Conservation (phyloP, 495 filamentous ascomycete species). For the Aspergillus steynii region DNA sequence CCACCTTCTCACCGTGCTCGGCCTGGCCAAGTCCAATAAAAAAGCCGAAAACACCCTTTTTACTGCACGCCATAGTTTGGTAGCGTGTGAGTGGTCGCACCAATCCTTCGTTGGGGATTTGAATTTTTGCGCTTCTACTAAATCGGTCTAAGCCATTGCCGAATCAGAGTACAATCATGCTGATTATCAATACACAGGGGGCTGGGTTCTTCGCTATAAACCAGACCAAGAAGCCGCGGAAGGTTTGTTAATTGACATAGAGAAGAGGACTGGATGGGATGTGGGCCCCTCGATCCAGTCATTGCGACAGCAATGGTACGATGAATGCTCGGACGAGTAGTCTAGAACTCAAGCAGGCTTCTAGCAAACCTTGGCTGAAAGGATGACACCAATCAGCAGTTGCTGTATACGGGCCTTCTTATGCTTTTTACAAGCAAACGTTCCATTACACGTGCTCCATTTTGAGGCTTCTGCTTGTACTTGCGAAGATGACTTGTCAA, state of each 20-base stretch:
- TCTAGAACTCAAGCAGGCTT: not conserved
- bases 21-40: constrained; percentile 30
- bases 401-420: not conserved
- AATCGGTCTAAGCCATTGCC: too few relatives aligned
- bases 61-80: constrained; percentile 32
- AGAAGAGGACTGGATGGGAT: constrained; percentile 34
- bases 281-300: constrained; percentile 25
- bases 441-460: not conserved
- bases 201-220: constrained; percentile 29
- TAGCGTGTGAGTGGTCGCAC: constrained; percentile 22
- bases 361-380: not conserved
- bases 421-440: not conserved
- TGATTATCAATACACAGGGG: constrained; percentile 18
- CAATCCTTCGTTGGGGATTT: not conserved
- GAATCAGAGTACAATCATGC: not conserved
- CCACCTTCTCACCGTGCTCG: constrained; percentile 29
- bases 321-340: constrained; percentile 17
- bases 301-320: constrained; percentile 28
- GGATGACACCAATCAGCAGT: not conserved
- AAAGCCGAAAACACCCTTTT: constrained; percentile 34
- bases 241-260: constrained; percentile 24
- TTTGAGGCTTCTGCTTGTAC: not conserved
- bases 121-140: not conserved
- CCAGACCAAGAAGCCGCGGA: constrained; percentile 31
- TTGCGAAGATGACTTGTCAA: not conserved